These are phyloP conservation scores for Stemphylium beticola DNA, from an alignment of 2,329 filamentous ascomycete genomes.

Conservation along the genomic window DNA sequence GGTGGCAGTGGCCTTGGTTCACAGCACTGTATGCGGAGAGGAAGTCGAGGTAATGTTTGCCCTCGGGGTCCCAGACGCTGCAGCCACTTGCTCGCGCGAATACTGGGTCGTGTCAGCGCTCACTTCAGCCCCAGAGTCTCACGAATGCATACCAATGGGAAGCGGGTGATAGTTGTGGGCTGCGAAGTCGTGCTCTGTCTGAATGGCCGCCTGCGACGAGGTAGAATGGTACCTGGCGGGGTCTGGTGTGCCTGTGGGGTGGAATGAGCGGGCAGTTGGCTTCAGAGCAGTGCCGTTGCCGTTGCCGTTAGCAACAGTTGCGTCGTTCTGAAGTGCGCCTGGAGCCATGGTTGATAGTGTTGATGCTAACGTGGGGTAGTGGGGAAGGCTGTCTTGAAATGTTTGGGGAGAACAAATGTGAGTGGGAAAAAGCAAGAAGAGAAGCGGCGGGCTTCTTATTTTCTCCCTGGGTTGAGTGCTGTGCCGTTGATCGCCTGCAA, in stretches of 20 bases:
- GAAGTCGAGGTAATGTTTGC: constrained; percentile 91
- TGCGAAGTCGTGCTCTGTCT: constrained; percentile 80
- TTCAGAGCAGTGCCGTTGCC: constrained; percentile 43
- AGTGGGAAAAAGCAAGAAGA: constrained; percentile 9
- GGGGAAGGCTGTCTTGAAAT: constrained; percentile 15
- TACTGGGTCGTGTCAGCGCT: constrained; percentile 32
- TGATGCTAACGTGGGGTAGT: constrained; percentile 25
- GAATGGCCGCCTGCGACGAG: constrained; percentile 80
- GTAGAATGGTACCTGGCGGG: constrained; percentile 70
- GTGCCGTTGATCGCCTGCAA: constrained; percentile 36
- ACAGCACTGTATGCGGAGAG: constrained; percentile 97
- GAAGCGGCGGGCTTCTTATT: constrained; percentile 26
- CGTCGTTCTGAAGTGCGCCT: constrained; percentile 40
- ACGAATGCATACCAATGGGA: constrained; percentile 67
- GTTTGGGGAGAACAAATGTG: background rate
- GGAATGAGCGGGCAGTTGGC: constrained; percentile 47
- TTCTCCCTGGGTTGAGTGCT: constrained; percentile 17
- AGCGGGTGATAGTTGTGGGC: constrained; percentile 99
- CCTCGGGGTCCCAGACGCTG: constrained; percentile 96
- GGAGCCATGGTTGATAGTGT: constrained; percentile 39
- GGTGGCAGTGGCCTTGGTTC: constrained; percentile 98
- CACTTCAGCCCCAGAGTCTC: background rate
- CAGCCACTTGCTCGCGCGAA: constrained; percentile 85
- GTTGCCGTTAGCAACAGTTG: constrained; percentile 28
- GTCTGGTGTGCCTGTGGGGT: constrained; percentile 46